These are phyloP conservation scores for Plenodomus lindquistii DNA, from an alignment of 2,329 filamentous ascomycete genomes.

Conservation along the genomic window DNA sequence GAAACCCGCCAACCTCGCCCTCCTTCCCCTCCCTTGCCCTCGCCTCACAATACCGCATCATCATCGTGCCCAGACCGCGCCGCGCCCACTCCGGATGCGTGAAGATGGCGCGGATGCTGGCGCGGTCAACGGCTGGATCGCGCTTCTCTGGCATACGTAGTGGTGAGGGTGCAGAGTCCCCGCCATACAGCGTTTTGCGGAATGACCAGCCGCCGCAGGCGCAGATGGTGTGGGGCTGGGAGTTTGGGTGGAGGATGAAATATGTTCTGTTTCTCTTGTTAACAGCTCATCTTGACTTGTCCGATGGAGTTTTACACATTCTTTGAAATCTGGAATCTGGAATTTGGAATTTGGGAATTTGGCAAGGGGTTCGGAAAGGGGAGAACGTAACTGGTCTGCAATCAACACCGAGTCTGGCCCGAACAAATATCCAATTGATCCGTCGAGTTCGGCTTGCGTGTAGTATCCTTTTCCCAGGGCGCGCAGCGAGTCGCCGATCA, in stretches of 20 bases:
- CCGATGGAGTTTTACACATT: too few species aligned
- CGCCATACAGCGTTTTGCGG: constrained; percentile 40
- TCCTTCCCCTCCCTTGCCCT: constrained; percentile 23
- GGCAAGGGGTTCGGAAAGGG: not conserved
- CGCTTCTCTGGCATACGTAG: constrained; percentile 36
- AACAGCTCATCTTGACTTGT: too few species aligned
- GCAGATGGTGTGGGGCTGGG: constrained; percentile 24
- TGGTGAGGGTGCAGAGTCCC: constrained; percentile 35
- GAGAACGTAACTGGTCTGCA: constrained; percentile 25
- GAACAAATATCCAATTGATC: constrained; percentile 43
- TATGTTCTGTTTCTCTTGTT: too few species aligned
- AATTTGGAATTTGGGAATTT: constrained; percentile 1
- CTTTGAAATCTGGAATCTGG: too few species aligned
- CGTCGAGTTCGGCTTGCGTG: constrained; percentile 39
- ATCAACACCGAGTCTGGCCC: constrained; percentile 42
- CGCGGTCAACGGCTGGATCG: constrained; percentile 31
- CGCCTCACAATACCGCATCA: constrained; percentile 44
- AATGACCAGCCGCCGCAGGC: constrained; percentile 46
- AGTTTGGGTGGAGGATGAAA: constrained; percentile 36
- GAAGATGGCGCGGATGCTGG: constrained; percentile 43
- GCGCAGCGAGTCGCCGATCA: constrained; percentile 36
- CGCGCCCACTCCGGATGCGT: constrained; percentile 36
- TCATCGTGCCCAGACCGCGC: constrained; percentile 40
- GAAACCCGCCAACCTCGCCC: constrained; percentile 24
- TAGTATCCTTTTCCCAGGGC: constrained; percentile 33